Percentiles rank a stretch among this genome's conserved stretches.
phyloP scores from a whole-genome alignment of 1,139 yeast genomes.

The Candida tunisiensis region DNA sequence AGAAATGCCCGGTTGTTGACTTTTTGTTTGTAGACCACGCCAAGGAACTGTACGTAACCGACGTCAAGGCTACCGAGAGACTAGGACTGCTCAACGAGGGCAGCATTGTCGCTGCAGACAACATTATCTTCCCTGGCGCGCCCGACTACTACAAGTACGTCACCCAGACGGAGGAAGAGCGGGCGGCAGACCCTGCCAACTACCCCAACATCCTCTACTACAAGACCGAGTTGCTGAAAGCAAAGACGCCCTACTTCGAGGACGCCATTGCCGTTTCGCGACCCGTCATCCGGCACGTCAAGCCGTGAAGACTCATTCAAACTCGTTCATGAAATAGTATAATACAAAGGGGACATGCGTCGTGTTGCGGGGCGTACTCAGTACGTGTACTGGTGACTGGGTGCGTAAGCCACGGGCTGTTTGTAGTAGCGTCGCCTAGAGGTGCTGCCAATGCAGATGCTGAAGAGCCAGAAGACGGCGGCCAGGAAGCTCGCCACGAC shows the following conservation, averaged over 20 bases:
- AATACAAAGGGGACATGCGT: too few species aligned
- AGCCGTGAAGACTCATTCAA: too few species aligned
- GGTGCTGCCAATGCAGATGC: conserved; percentile 26
- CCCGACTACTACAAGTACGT: conserved; percentile 3
- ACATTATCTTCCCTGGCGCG: conserved; percentile 2
- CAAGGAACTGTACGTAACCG: conserved; percentile 3
- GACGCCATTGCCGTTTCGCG: too few species aligned
- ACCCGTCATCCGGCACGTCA: too few species aligned
- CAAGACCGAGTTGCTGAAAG: too few species aligned
- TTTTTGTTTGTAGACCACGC: conserved; percentile 3
- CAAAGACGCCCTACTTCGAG: too few species aligned
- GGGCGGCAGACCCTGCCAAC: conserved; percentile 1
- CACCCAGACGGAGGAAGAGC: conserved; percentile 1
- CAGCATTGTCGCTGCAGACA: conserved; percentile 2
- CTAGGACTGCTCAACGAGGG: conserved; percentile 3
- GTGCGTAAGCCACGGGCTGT: conserved; percentile 5
- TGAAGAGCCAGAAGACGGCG: conserved; percentile 22
- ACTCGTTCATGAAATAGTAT: too few species aligned
- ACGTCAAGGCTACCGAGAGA: conserved; percentile 2
- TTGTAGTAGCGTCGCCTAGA: conserved; percentile 6
- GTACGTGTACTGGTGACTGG: conserved; percentile 1
- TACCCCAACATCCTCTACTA: too few species aligned
- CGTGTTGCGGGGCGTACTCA: too few species aligned
- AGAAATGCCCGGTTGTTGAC: too few species aligned
- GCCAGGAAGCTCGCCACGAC: conserved; percentile 23